Percentiles rank a stretch among this genome's conserved stretches.
phyloP scores from a whole-genome alignment of 106 monocot species.

The Apostasia ramifera region DNA sequence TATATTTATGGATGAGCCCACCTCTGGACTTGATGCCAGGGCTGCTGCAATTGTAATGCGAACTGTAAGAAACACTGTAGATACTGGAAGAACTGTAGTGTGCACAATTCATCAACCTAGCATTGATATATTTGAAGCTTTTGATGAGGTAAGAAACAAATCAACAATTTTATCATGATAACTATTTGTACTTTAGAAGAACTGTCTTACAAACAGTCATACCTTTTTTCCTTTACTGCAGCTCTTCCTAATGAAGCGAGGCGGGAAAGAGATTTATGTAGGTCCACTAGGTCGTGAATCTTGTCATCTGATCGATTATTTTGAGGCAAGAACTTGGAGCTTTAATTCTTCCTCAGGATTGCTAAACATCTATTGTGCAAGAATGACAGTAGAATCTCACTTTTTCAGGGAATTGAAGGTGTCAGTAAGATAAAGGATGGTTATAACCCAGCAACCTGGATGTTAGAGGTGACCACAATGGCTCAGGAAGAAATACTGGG shows the following conservation, averaged over 20 bases:
- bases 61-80: constrained; percentile 13
- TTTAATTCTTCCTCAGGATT: background rate
- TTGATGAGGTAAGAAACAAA: constrained; percentile 20
- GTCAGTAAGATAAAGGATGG: constrained; percentile 20
- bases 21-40: no score
- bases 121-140: constrained; percentile 27
- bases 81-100: no score
- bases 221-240: constrained; percentile 6
- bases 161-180: background rate
- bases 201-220: background rate
- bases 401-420: constrained; percentile 14
- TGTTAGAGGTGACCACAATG: constrained; percentile 12
- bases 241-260: constrained; percentile 23
- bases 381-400: background rate
- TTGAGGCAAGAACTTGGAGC: constrained; percentile 16
- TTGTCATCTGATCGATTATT: constrained; percentile 19
- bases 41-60: constrained; percentile 34
- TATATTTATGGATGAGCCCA: no score
- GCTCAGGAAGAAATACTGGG: constrained; percentile 12
- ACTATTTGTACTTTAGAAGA: background rate
- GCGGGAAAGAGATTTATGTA: constrained; percentile 27
- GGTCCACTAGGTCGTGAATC: constrained; percentile 23
- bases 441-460: constrained; percentile 33
- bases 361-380: background rate
- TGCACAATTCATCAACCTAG: no score